phyloP scores from a whole-genome alignment of 2,329 filamentous ascomycete genomes.

The Colletotrichum truncatum region DNA sequence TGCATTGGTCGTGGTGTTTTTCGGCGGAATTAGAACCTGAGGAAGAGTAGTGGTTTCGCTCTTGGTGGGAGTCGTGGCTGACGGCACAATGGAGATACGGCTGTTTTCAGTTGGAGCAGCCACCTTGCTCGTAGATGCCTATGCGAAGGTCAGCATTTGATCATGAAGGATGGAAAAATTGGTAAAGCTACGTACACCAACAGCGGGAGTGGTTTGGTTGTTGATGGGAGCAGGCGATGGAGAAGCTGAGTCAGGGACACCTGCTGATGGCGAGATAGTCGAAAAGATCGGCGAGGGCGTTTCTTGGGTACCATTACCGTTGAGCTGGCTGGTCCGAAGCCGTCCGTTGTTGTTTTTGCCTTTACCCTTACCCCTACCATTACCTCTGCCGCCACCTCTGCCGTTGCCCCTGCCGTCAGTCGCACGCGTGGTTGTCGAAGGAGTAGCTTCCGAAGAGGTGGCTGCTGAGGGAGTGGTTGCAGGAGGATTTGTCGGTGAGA shows the following conservation, averaged over 20 bases:
- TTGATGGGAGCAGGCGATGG: background rate
- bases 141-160: background rate
- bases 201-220: background rate
- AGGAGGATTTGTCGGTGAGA: background rate
- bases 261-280: background rate
- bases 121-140: background rate
- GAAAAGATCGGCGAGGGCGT: conserved; percentile 5
- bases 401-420: background rate
- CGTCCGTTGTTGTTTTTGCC: background rate
- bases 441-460: too few species aligned
- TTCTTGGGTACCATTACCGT: background rate
- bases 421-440: background rate
- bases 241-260: background rate
- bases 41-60: background rate
- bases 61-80: conserved; percentile 18
- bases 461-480: background rate
- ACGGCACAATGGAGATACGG: conserved; percentile 20
- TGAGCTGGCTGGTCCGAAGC: background rate
- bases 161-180: too few species aligned
- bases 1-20: background rate
- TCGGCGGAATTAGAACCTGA: background rate
- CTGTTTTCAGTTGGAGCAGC: background rate
- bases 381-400: background rate
- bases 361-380: background rate
- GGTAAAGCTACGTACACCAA: background rate